Evolutionary conservation across 176 grass and related monocot genomes (phyloP).

Genomic region (Saccharum officinarum): DNA sequence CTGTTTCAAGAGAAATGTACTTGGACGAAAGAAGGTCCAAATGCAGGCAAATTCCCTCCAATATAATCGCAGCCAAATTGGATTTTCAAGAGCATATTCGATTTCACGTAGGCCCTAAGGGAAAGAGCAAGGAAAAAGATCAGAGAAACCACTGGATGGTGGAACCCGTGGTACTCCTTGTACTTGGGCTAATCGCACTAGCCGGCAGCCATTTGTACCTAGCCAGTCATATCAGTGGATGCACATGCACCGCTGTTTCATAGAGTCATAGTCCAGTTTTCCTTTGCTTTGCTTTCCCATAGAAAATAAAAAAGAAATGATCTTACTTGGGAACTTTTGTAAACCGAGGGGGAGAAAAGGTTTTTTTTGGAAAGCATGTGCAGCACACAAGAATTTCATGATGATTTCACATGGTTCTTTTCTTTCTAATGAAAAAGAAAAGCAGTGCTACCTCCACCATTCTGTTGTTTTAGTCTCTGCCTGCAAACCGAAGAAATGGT

Average conservation of each 20-base stretch:
- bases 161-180: constrained; percentile 37
- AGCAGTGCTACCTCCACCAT: background rate
- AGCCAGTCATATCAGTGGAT: constrained; percentile 19
- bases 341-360: background rate
- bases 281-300: background rate
- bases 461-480: background rate
- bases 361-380: constrained; percentile 10
- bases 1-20: background rate
- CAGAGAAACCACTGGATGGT: background rate
- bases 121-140: constrained; percentile 22
- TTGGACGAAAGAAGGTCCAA: background rate
- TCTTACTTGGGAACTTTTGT: background rate
- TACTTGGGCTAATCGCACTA: constrained; percentile 36
- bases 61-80: background rate
- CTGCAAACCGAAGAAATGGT: background rate
- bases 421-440: background rate
- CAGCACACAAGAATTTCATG: background rate
- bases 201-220: background rate
- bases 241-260: background rate
- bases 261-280: background rate
- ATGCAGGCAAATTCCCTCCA: background rate
- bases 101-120: background rate
- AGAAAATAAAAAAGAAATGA: background rate
- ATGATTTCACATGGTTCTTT: background rate
- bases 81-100: constrained; percentile 32